Evolutionary conservation across 805 yeast species (phyloP).

Genomic region (Metschnikowia lochheadii): DNA sequence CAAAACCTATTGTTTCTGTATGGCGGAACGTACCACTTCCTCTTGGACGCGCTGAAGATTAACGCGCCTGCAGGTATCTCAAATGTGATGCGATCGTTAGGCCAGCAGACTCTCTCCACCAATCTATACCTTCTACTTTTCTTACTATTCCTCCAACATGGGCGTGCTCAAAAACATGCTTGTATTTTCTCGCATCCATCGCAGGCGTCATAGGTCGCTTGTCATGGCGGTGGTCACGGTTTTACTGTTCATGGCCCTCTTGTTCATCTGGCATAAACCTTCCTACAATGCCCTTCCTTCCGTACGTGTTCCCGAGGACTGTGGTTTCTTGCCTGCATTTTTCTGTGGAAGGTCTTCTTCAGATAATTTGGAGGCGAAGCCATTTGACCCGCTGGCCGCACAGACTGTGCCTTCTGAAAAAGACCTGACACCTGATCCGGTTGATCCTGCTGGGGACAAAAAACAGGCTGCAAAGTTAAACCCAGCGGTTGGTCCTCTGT

Average conservation of each 20-base stretch:
- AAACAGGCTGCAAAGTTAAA: background rate
- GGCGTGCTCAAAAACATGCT: conserved; percentile 8
- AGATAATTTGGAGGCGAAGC: background rate
- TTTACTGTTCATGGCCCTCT: conserved; percentile 6
- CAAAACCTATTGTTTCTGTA: background rate
- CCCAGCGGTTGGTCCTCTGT: background rate
- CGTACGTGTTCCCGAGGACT: conserved; percentile 4
- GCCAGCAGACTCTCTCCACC: background rate
- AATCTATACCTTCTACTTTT: background rate
- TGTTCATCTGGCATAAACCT: conserved; percentile 8
- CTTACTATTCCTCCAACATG: conserved; percentile 2
- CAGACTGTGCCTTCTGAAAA: background rate
- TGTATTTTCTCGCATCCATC: conserved; percentile 14
- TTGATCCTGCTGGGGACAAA: background rate
- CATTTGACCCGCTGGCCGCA: conserved; percentile 2
- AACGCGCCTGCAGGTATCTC: conserved; percentile 18
- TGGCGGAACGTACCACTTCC: background rate
- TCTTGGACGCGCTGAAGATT: background rate
- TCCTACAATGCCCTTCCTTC: conserved; percentile 3
- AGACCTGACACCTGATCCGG: background rate
- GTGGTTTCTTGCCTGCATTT: conserved; percentile 11
- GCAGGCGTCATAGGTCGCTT: conserved; percentile 13
- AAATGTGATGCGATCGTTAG: background rate
- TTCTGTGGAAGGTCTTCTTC: conserved; percentile 7
- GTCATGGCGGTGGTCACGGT: conserved; percentile 5